phyloP scores from a whole-genome alignment of 1,284 basidiomycete species.

The Rhodotorula mucilaginosa region DNA sequence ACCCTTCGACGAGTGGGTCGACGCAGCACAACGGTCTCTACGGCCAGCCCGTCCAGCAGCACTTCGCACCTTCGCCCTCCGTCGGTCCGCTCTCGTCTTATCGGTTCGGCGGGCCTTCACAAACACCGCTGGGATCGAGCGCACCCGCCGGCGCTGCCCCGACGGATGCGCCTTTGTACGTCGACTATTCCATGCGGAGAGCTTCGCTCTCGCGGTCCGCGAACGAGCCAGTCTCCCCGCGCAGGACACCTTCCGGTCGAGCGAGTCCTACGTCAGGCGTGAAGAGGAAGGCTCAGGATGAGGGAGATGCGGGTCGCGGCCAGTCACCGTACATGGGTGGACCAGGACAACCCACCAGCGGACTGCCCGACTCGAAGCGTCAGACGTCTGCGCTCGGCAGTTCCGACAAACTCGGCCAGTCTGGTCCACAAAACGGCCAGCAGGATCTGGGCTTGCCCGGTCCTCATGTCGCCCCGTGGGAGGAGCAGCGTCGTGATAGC shows the following conservation, averaged over 20 bases:
- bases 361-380: constrained; percentile 24
- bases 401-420: constrained; percentile 27
- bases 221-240: constrained; percentile 3
- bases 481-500: constrained; percentile 32
- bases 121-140: neutral
- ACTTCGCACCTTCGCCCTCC: neutral
- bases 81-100: constrained; percentile 11
- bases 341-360: neutral
- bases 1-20: neutral
- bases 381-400: constrained; percentile 18
- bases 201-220: constrained; percentile 19
- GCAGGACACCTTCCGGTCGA: neutral
- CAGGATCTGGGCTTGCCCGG: too few species aligned
- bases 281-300: constrained; percentile 34
- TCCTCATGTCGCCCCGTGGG: constrained; percentile 20
- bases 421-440: constrained; percentile 14
- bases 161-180: constrained; percentile 15
- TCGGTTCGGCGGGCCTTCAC: constrained; percentile 31
- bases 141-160: neutral
- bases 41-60: neutral
- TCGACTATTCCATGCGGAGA: constrained; percentile 37
- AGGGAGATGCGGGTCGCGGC: constrained; percentile 10
- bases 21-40: neutral
- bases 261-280: constrained; percentile 9
- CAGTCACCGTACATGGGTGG: neutral